Percentiles rank a stretch among this genome's conserved stretches.
phyloP scores from a whole-genome alignment of 2,329 filamentous ascomycete species.

The Beauveria brongniartii region DNA sequence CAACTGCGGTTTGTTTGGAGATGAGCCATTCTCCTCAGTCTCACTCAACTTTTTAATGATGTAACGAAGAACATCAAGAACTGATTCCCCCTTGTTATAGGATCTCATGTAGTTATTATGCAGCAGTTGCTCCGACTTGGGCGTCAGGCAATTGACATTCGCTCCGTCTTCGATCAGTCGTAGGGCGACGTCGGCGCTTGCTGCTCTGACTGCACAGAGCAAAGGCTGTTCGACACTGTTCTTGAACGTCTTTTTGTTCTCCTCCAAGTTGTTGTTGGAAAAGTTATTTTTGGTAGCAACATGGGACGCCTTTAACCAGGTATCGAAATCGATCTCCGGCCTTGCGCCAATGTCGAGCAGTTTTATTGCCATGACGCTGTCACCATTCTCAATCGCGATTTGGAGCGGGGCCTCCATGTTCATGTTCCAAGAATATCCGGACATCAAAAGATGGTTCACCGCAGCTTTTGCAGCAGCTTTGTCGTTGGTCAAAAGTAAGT shows the following conservation, averaged over 20 bases:
- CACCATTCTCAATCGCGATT: constrained; percentile 46
- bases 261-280: constrained; percentile 30
- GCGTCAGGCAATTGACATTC: constrained; percentile 54
- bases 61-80: constrained; percentile 53
- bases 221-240: constrained; percentile 54
- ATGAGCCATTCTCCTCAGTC: constrained; percentile 9
- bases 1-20: constrained; percentile 17
- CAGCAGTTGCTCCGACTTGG: constrained; percentile 28
- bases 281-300: constrained; percentile 30
- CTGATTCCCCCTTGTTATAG: constrained; percentile 34
- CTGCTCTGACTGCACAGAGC: constrained; percentile 45
- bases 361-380: constrained; percentile 46
- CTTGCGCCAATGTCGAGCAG: constrained; percentile 57
- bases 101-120: constrained; percentile 22
- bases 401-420: constrained; percentile 43
- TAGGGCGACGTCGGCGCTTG: constrained; percentile 38
- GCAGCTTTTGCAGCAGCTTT: constrained; percentile 52
- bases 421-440: constrained; percentile 24
- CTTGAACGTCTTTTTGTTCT: constrained; percentile 41
- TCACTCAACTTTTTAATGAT: constrained; percentile 41
- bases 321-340: constrained; percentile 52
- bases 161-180: constrained; percentile 56
- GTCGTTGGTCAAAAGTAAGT: constrained; percentile 47
- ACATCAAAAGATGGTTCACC: constrained; percentile 55
- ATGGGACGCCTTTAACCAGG: constrained; percentile 52